Conservation (phyloP, 768 basidiomycete genomes). For the Rhizopogon vinicolor region DNA sequence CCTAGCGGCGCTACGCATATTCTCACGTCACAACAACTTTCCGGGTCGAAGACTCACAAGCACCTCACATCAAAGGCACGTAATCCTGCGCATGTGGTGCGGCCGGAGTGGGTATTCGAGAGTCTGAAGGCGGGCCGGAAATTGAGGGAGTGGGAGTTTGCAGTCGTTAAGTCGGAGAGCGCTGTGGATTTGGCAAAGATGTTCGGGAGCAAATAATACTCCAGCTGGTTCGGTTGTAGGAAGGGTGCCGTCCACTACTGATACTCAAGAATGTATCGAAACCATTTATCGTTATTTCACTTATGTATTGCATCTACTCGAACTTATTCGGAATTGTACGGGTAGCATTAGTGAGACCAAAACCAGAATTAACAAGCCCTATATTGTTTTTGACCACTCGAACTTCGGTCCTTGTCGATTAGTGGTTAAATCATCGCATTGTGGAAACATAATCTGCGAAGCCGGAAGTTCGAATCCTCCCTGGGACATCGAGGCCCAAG, state of each 20-base stretch:
- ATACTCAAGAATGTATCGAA: neutral
- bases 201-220: conserved; percentile 10
- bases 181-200: conserved; percentile 37
- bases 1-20: conserved; percentile 74
- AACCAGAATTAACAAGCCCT: neutral
- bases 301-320: neutral
- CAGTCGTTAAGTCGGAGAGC: conserved; percentile 37
- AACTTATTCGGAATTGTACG: neutral
- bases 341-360: too few relatives aligned
- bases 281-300: neutral
- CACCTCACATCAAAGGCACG: conserved; percentile 48
- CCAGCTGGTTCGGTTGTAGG: neutral
- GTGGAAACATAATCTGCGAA: conserved; percentile 2
- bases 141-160: conserved; percentile 56
- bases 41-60: conserved; percentile 67
- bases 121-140: conserved; percentile 59
- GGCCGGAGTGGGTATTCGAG: conserved; percentile 72
- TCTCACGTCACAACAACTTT: conserved; percentile 67
- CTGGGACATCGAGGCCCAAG: conserved; percentile 2
- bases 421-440: conserved; percentile 4
- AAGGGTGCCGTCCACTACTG: neutral
- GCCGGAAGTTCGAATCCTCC: conserved; percentile 4
- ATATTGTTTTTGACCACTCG: fast-evolving
- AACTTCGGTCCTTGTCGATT: conserved; percentile 1
- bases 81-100: conserved; percentile 56